Conservation (phyloP, 495 filamentous ascomycete genomes). For the Endocarpon pusillum region DNA sequence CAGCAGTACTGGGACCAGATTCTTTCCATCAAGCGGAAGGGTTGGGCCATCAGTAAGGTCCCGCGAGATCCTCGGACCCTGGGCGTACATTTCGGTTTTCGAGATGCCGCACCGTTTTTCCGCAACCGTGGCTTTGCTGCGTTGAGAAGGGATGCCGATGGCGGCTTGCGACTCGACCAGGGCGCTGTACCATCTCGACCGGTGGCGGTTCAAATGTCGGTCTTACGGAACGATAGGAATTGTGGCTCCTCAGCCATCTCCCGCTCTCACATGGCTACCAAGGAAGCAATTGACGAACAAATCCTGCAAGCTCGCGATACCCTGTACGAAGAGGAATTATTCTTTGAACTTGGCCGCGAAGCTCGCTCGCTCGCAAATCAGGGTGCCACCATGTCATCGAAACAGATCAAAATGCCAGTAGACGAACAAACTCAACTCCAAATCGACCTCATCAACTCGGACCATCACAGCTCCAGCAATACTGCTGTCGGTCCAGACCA, state of each 20-base stretch:
- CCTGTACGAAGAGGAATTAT: slow-evolving; percentile 83
- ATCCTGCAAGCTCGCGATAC: slow-evolving; percentile 75
- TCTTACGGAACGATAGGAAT: slow-evolving; percentile 25
- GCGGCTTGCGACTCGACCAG: slow-evolving; percentile 55
- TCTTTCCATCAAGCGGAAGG: slow-evolving; percentile 57
- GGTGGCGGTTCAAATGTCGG: slow-evolving; percentile 45
- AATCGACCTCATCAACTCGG: slow-evolving; percentile 48
- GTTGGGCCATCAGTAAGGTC: slow-evolving; percentile 65
- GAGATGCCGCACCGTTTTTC: slow-evolving; percentile 63
- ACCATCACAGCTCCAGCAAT: slow-evolving; percentile 18
- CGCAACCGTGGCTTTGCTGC: slow-evolving; percentile 62
- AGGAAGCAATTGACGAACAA: slow-evolving; percentile 37
- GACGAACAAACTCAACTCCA: slow-evolving; percentile 35
- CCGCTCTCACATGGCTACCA: slow-evolving; percentile 12
- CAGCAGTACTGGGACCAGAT: slow-evolving; percentile 79
- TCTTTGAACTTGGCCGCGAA: slow-evolving; percentile 76
- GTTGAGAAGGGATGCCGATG: slow-evolving; percentile 55
- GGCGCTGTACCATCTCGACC: slow-evolving; percentile 38
- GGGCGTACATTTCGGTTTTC: slow-evolving; percentile 76
- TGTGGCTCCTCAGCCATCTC: slow-evolving; percentile 24
- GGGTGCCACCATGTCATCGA: slow-evolving; percentile 43
- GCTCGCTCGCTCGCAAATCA: slow-evolving; percentile 47
- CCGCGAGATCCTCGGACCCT: slow-evolving; percentile 57
- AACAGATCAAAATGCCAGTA: slow-evolving; percentile 38
- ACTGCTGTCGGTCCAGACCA: slow-evolving; percentile 16